Evolutionary conservation across 2,329 filamentous ascomycete genomes (phyloP).

Genomic region (Apiospora kogelbergensis): DNA sequence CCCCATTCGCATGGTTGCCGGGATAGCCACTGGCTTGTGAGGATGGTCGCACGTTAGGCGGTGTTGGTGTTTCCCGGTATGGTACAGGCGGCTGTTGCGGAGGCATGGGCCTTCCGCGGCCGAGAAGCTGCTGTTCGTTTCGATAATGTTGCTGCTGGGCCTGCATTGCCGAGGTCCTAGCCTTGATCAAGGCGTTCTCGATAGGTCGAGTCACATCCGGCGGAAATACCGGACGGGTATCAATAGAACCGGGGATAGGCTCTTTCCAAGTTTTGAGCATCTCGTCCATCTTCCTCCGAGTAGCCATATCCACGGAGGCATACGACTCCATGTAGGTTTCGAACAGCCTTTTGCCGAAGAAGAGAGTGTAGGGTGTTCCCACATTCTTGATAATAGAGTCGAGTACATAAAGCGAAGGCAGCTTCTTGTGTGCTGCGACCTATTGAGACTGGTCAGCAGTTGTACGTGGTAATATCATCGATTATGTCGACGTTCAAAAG

Average conservation of each 20-base stretch:
- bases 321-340: conserved; percentile 97
- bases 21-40: conserved; percentile 34
- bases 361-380: conserved; percentile 93
- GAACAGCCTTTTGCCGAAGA: conserved; percentile 89
- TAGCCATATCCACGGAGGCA: conserved; percentile 78
- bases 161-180: conserved; percentile 61
- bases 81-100: conserved; percentile 43
- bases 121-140: conserved; percentile 55
- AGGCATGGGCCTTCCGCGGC: conserved; percentile 49
- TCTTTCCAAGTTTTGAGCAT: conserved; percentile 99
- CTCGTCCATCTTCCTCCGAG: conserved; percentile 90
- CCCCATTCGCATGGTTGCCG: conserved; percentile 24
- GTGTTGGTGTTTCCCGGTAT: conserved; percentile 74
- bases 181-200: conserved; percentile 90
- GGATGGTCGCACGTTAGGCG: conserved; percentile 52
- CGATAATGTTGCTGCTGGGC: conserved; percentile 56
- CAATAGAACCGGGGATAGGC: conserved; percentile 88
- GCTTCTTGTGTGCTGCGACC: conserved; percentile 84
- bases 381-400: conserved; percentile 99
- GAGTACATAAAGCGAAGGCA: conserved; percentile 94
- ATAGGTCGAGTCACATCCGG: conserved; percentile 85
- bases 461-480: not conserved
- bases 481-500: not conserved
- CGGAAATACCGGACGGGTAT: conserved; percentile 89
- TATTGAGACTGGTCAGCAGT: conserved; percentile 48